These are phyloP conservation scores for Neonectria coccinea DNA, from an alignment of 2,329 filamentous ascomycete species.

Conservation along the genomic window DNA sequence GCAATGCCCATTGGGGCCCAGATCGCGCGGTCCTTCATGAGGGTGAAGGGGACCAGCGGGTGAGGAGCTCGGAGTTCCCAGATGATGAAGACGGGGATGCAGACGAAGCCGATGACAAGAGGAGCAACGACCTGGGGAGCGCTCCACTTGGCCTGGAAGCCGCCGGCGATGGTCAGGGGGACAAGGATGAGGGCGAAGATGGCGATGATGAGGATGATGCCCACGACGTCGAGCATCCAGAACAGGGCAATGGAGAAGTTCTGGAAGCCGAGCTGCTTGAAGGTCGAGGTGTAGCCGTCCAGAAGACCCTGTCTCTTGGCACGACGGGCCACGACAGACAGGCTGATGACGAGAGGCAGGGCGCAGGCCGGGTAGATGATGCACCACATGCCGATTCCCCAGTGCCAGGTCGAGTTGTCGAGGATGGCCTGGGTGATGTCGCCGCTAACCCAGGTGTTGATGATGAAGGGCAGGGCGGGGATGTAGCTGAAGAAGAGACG, in stretches of 20 bases:
- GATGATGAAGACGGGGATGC: constrained; percentile 63
- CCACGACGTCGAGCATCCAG: constrained; percentile 60
- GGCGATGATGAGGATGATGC: constrained; percentile 59
- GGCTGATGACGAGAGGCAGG: constrained; percentile 65
- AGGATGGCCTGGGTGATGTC: constrained; percentile 65
- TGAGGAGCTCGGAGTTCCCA: constrained; percentile 62
- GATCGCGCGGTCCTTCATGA: constrained; percentile 72
- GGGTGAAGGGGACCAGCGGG: constrained; percentile 69
- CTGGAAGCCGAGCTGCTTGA: constrained; percentile 48
- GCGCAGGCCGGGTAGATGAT: constrained; percentile 71
- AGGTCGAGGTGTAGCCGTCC: constrained; percentile 49
- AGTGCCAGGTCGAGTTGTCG: constrained; percentile 64
- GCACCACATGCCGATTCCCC: constrained; percentile 74
- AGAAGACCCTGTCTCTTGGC: constrained; percentile 65
- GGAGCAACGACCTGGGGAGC: constrained; percentile 56
- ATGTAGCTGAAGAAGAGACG: constrained; percentile 75
- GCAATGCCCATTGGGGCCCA: constrained; percentile 73
- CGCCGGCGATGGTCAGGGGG: constrained; percentile 60
- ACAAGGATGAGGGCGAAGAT: constrained; percentile 60
- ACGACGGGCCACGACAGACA: constrained; percentile 63
- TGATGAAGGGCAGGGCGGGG: constrained; percentile 69
- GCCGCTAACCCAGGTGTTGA: constrained; percentile 75
- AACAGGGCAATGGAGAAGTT: constrained; percentile 56
- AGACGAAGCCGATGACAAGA: constrained; percentile 59
- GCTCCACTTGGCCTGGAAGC: constrained; percentile 54